phyloP scores from a whole-genome alignment of 2,329 filamentous ascomycete species.

The Juglanconis juglandina region DNA sequence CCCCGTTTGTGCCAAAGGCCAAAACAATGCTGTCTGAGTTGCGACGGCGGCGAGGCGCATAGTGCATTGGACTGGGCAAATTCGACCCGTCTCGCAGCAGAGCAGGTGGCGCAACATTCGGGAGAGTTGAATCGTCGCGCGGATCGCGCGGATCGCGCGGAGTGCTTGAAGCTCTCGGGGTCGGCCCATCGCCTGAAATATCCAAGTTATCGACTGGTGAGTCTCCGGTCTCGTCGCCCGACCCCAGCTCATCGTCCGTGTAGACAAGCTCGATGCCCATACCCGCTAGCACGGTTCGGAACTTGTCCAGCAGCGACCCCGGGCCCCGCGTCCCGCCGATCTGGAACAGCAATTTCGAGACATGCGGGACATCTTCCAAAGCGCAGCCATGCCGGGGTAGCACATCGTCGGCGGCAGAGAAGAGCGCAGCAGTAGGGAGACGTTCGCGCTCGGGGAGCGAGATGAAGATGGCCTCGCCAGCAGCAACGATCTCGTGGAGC shows the following conservation, averaged over 20 bases:
- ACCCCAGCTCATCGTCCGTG: conserved; percentile 27
- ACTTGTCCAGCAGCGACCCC: conserved; percentile 62
- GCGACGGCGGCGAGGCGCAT: conserved; percentile 21
- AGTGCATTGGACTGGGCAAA: conserved; percentile 17
- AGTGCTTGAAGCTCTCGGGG: not conserved
- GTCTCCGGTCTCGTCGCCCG: not conserved
- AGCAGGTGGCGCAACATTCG: conserved; percentile 2
- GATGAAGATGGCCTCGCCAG: conserved; percentile 63
- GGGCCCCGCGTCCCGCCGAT: conserved; percentile 64
- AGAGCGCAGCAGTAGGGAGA: conserved; percentile 72
- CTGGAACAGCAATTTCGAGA: conserved; percentile 75
- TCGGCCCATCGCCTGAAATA: not conserved
- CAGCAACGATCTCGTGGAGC: conserved; percentile 71
- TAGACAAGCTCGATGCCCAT: conserved; percentile 72
- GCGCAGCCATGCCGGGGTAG: conserved; percentile 68
- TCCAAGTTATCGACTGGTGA: not conserved
- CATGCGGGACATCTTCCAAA: conserved; percentile 68
- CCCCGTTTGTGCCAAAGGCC: not conserved
- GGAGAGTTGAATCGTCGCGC: not conserved
- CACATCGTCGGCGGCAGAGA: conserved; percentile 74
- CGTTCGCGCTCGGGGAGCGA: conserved; percentile 57
- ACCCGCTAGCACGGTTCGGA: conserved; percentile 62
- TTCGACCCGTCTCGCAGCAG: conserved; percentile 3
- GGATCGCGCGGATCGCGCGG: not conserved
- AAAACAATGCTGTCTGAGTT: conserved; percentile 23